These are phyloP conservation scores for Euphorbia peplus DNA, from an alignment of 345 rosid species.

Conservation along the genomic window DNA sequence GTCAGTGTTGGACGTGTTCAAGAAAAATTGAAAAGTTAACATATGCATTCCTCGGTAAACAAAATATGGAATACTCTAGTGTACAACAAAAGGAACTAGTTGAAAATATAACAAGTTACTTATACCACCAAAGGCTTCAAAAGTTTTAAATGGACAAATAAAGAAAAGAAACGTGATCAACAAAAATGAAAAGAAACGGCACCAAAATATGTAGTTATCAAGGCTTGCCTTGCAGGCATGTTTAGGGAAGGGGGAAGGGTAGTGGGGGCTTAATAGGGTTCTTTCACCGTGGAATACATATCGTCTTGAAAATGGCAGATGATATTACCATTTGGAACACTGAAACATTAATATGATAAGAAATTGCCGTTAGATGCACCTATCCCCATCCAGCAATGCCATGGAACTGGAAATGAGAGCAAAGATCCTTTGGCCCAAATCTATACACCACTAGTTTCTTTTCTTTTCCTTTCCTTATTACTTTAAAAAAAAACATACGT, in stretches of 20 bases:
- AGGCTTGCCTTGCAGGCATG: no score
- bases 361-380: neutral
- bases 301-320: neutral
- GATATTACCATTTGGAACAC: neutral
- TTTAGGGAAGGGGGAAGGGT: no score
- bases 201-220: no score
- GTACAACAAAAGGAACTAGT: neutral
- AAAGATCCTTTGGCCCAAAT: neutral
- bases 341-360: neutral
- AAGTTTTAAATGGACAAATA: neutral
- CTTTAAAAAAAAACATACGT: neutral
- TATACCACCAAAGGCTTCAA: no score
- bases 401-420: neutral
- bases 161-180: neutral
- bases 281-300: neutral
- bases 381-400: slow-evolving; percentile 3
- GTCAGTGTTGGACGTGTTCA: neutral
- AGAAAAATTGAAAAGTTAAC: neutral
- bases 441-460: neutral
- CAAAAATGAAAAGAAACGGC: neutral
- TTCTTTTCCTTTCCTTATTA: neutral
- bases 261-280: neutral
- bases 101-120: no score
- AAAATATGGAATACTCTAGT: neutral
- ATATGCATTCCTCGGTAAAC: neutral